Conservation (phyloP, 2,329 filamentous ascomycete species). For the Aspergillus hiratsukae region DNA sequence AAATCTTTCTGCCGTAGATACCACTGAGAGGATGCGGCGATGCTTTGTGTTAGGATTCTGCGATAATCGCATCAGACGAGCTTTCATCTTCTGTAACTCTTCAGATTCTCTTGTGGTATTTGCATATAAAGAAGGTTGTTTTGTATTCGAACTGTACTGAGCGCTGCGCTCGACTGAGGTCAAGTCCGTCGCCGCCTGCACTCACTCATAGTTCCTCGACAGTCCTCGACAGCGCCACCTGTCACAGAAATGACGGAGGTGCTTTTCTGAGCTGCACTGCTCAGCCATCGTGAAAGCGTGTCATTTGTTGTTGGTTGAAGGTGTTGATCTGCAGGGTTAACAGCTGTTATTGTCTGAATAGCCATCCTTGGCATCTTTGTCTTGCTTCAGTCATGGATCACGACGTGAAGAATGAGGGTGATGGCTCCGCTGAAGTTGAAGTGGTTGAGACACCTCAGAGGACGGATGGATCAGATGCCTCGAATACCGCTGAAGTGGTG, state of each 20-base stretch:
- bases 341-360: not conserved
- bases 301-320: not conserved
- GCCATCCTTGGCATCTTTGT: not conserved
- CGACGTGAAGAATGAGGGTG: not conserved
- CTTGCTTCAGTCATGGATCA: not conserved
- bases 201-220: not conserved
- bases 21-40: not conserved
- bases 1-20: not conserved
- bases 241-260: not conserved
- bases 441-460: not conserved
- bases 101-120: not conserved
- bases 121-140: not conserved
- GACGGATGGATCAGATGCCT: not conserved
- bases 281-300: not conserved
- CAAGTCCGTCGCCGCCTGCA: not conserved
- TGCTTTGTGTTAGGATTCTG: not conserved
- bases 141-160: not conserved
- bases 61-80: not conserved
- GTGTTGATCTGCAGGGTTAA: not conserved
- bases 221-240: not conserved
- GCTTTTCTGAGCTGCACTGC: not conserved
- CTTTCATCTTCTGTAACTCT: not conserved
- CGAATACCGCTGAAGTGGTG: not conserved
- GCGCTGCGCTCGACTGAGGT: not conserved
- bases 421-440: not conserved